Evolutionary conservation across 805 yeast species (phyloP), one percentile per base, ranked within the genome.

Genomic region (Yamadazyma phyllophila): DNA sequence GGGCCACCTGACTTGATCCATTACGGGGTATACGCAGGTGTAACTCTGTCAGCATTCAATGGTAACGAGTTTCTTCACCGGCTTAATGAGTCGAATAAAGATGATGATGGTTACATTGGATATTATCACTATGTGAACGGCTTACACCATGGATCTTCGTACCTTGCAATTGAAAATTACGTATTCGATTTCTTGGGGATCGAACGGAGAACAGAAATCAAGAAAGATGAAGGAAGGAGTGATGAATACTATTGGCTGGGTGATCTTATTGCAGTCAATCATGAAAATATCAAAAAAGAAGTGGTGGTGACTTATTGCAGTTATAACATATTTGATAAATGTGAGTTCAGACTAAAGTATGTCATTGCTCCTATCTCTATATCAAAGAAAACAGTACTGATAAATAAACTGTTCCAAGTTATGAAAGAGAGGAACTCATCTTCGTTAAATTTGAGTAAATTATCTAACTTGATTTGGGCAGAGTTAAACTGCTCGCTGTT

Each of bases 341-440:
- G 84, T 4, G 99, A 92, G 61, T 67, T 91, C 33, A 73, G 97
- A 80, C 89, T 54, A 61, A 81, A 57, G 76, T 79, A 59, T 48
- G 66, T 76, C 14, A 58, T 77, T 5, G 54, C 55, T 14, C 60
- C 65, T 1, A 44, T 41, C 16, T 52, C 53, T 1, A 24, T 48
- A n/a, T 39, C 53, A 7, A 52, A 47, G 36, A 52, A 45, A 34
- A 41, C 52, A 1, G 46, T 52, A 2, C 47, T 45, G 39, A 49
- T 66, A n/a, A 76, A 72, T 44, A 61, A 63, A 43, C 43, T 66
- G 2, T 63, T 58, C 39, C 70, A 63, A 20, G 59, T 65, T 15
- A 48, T 55, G 3, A 52, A 48, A 11, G 45, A 45, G 17, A 41
- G 36, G 29, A 12, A 12, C 11, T 3, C 13, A 17, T 27, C 32